Conservation (phyloP, 805 yeast species). For the Ascoidea rubescens region DNA sequence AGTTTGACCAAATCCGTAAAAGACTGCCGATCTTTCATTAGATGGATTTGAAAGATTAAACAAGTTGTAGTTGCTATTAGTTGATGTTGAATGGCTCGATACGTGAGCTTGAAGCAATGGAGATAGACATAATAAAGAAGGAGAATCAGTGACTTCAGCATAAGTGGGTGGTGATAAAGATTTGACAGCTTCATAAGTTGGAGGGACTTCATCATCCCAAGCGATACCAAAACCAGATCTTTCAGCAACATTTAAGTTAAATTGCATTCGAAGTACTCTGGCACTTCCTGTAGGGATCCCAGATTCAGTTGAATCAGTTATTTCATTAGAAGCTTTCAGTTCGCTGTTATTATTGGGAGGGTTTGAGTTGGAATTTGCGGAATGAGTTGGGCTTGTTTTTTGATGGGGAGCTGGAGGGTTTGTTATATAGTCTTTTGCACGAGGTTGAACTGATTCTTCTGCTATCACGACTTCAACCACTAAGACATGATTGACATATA, state of each 20-base stretch:
- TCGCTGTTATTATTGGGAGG: slow-evolving; percentile 1
- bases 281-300: slow-evolving; percentile 93
- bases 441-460: slow-evolving; percentile 54
- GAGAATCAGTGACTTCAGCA: slow-evolving; percentile 9
- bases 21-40: too few relatives aligned
- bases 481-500: slow-evolving; percentile 61
- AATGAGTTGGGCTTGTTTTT: slow-evolving; percentile 14
- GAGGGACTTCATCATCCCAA: slow-evolving; percentile 99
- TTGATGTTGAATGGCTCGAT: too few relatives aligned
- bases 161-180: slow-evolving; percentile 84
- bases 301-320: slow-evolving; percentile 6
- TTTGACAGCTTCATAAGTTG: slow-evolving; percentile 76
- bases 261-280: slow-evolving; percentile 87
- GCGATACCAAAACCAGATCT: slow-evolving; percentile 92
- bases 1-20: too few relatives aligned
- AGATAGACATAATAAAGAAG: background rate
- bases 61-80: too few relatives aligned
- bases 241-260: slow-evolving; percentile 70
- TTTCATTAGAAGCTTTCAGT: slow-evolving; percentile 10
- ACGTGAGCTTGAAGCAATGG: background rate
- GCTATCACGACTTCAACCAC: slow-evolving; percentile 88
- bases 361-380: slow-evolving; percentile 4
- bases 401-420: slow-evolving; percentile 4
- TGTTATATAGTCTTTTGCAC: slow-evolving; percentile 11
- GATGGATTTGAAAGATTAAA: too few relatives aligned